A percentile compares a stretch with the other conserved stretches of the same genome.
Conservation (phyloP, 1,139 yeast species). For the Yamadazyma trypodendri region DNA sequence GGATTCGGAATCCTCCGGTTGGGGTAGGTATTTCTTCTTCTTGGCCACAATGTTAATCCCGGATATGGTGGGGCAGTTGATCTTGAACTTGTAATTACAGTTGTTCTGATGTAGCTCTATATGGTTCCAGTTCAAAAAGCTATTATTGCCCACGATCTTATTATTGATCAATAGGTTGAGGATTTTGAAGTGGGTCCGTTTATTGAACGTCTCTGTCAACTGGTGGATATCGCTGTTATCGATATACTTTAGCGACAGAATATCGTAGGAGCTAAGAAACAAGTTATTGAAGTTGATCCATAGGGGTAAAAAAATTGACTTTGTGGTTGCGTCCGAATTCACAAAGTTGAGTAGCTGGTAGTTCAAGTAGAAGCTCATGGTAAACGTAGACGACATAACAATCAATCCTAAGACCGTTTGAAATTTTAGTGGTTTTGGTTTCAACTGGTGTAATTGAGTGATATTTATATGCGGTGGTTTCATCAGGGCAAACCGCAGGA, state of each 20-base stretch:
- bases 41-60: constrained; percentile 12
- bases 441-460: neutral
- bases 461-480: neutral
- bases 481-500: neutral
- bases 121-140: constrained; percentile 11
- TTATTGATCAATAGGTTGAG: constrained; percentile 8
- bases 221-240: constrained; percentile 4
- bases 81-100: constrained; percentile 8
- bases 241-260: constrained; percentile 6
- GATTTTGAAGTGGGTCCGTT: constrained; percentile 14
- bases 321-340: constrained; percentile 7
- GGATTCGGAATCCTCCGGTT: neutral
- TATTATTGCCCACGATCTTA: constrained; percentile 11
- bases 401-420: constrained; percentile 14
- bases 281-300: constrained; percentile 15
- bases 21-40: neutral
- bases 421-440: constrained; percentile 12
- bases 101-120: constrained; percentile 8
- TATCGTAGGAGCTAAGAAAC: constrained; percentile 7
- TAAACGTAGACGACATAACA: constrained; percentile 13
- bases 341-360: constrained; percentile 13
- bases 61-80: constrained; percentile 15
- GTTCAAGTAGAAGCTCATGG: constrained; percentile 16
- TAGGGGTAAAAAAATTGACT: constrained; percentile 16
- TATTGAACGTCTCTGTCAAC: constrained; percentile 6